These are phyloP conservation scores for Urostyla sp. DNA, from an alignment of 73 alveolate species.

Conservation along the genomic window DNA sequence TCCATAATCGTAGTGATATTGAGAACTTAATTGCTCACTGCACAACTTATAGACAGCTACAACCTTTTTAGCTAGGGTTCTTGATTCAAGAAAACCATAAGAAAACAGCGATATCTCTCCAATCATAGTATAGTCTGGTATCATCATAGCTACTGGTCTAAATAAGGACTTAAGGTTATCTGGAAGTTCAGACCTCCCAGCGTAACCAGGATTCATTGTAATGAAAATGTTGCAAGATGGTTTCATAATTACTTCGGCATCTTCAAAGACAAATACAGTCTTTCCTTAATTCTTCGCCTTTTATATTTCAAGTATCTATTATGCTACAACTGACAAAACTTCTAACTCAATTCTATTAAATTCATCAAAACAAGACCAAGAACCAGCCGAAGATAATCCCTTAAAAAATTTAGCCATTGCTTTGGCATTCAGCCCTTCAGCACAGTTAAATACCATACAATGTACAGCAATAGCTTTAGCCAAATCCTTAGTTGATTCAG, in stretches of 20 bases:
- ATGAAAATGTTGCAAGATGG: constrained; percentile 94
- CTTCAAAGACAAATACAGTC: constrained; percentile 89
- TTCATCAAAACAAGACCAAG: constrained; percentile 99
- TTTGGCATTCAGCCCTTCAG: constrained; percentile 94
- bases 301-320: constrained; percentile 85
- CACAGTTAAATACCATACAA: constrained; percentile 96
- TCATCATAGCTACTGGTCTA: constrained; percentile 95
- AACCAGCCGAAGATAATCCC: constrained; percentile 96
- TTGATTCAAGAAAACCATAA: constrained; percentile 86
- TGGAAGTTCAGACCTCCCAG: constrained; percentile 98
- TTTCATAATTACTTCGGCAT: constrained; percentile 81
- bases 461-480: constrained; percentile 96
- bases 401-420: constrained; percentile 98
- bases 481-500: constrained; percentile 96
- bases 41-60: constrained; percentile 84
- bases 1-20: constrained; percentile 93
- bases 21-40: constrained; percentile 78
- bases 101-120: constrained; percentile 93
- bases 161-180: constrained; percentile 93
- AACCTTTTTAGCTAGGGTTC: constrained; percentile 83
- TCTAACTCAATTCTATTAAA: constrained; percentile 95
- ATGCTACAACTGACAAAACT: constrained; percentile 97
- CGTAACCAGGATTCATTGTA: constrained; percentile 99
- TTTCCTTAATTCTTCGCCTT: constrained; percentile 85
- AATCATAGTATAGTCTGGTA: constrained; percentile 97